Base-by-base conservation (phyloP, 176 grass and related monocot genomes). In the Juncus inflexus region DNA sequence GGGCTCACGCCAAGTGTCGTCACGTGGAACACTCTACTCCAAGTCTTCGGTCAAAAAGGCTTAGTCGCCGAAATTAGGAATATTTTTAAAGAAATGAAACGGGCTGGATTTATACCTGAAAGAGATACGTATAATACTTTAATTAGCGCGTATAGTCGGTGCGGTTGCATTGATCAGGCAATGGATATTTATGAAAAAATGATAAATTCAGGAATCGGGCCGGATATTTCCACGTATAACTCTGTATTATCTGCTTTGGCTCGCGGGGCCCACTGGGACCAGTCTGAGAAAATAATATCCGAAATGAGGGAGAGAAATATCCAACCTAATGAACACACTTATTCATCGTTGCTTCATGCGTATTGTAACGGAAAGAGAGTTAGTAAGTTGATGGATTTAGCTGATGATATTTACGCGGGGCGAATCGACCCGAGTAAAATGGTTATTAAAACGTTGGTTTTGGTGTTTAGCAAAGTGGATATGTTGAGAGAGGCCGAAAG, bases 41-140 rank as follows among this genome's bases (percentile, higher is more conserved):
- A 84, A 0, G 87, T 97, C 15, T 89, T 97, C 68, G 92, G 92
- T 16, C 92, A 97, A 73, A 91, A 97, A 70, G 87, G 92, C 40
- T 52, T 97, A 15, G 77, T 91, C 5, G 62, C 83, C 1, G 94
- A 91, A 72, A 84, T 97, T n/a, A 83, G 80, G 15, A 74, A 79
- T 40, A 80, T 97, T 28, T 91, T 97, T 67, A 89, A 97, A 75
- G 94, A 91, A 57, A 97, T 97, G 94, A 91, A 91, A 64, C 87
- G 78, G 37, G 75, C 94, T 39, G 94, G 94, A 7, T 91, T 86
- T 79, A 73, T 97, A 14, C 94, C 88, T 5, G 85, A 97, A 81
- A 86, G 80, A 54, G 82, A 91, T 51, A 91, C 94, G 37, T 97
- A 97, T 80, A 73, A 86, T 79, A 89, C 94, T 36, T 74, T 96